Base-by-base conservation (phyloP, 306 rosid species). In the Dalbergia cultrata region DNA sequence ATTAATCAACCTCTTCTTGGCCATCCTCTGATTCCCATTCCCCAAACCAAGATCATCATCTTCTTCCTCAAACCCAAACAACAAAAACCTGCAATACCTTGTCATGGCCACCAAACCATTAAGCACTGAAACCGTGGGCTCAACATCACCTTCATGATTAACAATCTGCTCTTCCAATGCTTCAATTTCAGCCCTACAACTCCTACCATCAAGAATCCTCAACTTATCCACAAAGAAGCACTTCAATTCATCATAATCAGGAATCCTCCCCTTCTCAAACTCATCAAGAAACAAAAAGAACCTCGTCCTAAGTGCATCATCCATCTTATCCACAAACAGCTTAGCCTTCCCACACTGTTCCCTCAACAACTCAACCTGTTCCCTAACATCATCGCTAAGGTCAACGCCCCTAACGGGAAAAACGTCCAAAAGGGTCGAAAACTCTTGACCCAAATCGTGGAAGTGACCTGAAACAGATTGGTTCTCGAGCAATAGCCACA, bases 141-240 rank as follows among this genome's bases (percentile, higher is more conserved):
- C 97, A 44, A 91, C 75, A 56, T 93, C 97, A 6, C 94, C 97
- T 57, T 91, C 94, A 12, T 88, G 92, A 81, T 91, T 91, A 39
- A 88, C 92, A 83, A 93, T 93, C 90, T 90, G 97, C 86, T 93
- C 97, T 77, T 91, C 97, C 92, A 93, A 75, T 57, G 85, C 85
- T 82, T 93, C 94, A 70, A 91, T 87, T 69, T 93, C 97, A 57
- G 18, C 81, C 65, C 92, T 84, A 22, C 92, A 93, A 70, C 89
- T 87, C 77, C 78, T 84, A 0, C 93, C 92, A 37, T 83, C 87
- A 58, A 57, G 49, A 81, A 93, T 91, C 79, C 68, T 72, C 88
- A 93, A 78, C 41, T 85, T 81, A 26, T 87, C 89, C 56, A 87
- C 86, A 43, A 85, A 84, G 60, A 93, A 84, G 70, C 53, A 81